phyloP scores from a whole-genome alignment of 177 flowering plant genomes.

The Vitis hybrid region DNA sequence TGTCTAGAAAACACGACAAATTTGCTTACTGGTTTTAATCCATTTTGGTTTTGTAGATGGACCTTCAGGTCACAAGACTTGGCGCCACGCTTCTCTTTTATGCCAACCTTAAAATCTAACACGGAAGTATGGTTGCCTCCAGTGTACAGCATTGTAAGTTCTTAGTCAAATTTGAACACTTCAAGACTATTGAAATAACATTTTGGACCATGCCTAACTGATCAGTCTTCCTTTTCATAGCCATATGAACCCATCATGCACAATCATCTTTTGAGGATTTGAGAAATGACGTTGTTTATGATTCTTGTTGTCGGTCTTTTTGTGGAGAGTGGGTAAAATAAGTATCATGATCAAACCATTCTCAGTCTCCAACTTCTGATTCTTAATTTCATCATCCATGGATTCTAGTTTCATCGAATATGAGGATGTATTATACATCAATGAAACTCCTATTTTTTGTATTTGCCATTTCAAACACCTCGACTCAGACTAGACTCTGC shows the following conservation, averaged over 20 bases:
- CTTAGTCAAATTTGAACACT: background rate
- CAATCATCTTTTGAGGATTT: background rate
- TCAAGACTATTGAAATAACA: background rate
- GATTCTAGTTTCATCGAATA: background rate
- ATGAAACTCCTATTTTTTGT: background rate
- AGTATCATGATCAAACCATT: background rate
- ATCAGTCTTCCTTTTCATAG: background rate
- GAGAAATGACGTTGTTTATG: background rate
- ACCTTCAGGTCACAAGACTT: constrained; percentile 78
- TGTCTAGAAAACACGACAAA: background rate
- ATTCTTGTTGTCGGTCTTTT: background rate
- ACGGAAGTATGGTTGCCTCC: constrained; percentile 60
- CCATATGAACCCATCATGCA: background rate
- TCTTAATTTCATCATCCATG: background rate
- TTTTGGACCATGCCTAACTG: background rate
- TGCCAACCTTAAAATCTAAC: constrained; percentile 63
- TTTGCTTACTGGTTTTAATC: background rate
- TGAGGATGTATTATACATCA: background rate
- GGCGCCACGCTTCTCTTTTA: constrained; percentile 73
- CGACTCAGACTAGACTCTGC: background rate
- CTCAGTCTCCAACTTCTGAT: background rate
- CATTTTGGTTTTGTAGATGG: constrained; percentile 52
- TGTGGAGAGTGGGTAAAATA: background rate
- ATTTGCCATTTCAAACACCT: background rate
- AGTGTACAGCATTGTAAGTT: constrained; percentile 76